Percentiles rank a stretch among this genome's conserved stretches.
Evolutionary conservation across 2,329 filamentous ascomycete species (phyloP).

Genomic region (Aspergillus brasiliensis): DNA sequence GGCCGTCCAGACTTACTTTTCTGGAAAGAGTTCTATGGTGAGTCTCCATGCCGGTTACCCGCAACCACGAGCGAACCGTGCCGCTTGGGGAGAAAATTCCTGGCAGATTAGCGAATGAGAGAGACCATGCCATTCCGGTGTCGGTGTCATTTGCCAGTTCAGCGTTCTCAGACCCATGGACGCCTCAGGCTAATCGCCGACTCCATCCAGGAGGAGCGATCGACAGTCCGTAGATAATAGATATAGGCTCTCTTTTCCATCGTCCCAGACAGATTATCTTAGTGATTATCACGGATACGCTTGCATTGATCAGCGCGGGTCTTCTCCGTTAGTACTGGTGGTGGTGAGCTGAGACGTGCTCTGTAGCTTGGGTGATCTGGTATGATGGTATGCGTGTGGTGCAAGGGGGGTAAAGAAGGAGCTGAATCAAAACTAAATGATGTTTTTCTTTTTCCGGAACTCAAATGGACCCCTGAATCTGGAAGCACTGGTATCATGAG

Average conservation of each 20-base stretch:
- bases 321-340: neutral
- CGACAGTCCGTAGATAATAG: neutral
- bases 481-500: neutral
- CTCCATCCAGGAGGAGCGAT: neutral
- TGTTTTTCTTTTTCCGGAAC: neutral
- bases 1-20: neutral
- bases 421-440: neutral
- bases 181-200: neutral
- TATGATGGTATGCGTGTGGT: neutral
- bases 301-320: neutral
- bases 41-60: neutral
- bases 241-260: neutral
- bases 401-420: neutral
- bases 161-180: neutral
- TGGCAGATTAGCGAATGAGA: conserved; percentile 7
- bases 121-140: neutral
- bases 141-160: neutral
- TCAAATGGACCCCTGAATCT: neutral
- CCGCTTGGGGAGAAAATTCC: conserved; percentile 9
- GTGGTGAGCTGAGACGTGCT: neutral
- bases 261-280: neutral
- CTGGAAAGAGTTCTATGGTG: neutral
- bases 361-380: neutral
- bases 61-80: conserved; percentile 15
- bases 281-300: neutral